Percentiles rank a stretch among this genome's conserved stretches.
Evolutionary conservation across 805 yeast genomes (phyloP).

Genomic region (Lachancea meyersii): DNA sequence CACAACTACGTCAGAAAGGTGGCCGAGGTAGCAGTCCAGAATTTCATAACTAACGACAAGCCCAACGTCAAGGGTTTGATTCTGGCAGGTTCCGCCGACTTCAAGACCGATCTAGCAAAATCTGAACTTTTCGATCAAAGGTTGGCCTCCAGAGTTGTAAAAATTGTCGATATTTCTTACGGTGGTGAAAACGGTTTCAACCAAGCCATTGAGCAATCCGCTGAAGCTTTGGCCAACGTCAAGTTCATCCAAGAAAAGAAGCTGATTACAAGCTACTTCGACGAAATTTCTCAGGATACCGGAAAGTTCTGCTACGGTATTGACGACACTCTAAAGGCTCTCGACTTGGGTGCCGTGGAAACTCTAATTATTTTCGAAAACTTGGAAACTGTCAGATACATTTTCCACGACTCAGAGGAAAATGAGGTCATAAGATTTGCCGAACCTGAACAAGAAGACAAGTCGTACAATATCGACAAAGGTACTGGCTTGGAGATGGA

Average conservation of each 20-base stretch:
- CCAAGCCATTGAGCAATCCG: slow-evolving; percentile 97
- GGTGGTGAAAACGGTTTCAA: slow-evolving; percentile 99
- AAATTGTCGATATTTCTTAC: slow-evolving; percentile 93
- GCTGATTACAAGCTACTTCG: slow-evolving; percentile 84
- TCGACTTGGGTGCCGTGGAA: slow-evolving; percentile 95
- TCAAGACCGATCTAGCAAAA: slow-evolving; percentile 87
- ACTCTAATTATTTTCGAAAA: slow-evolving; percentile 88
- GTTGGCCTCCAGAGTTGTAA: slow-evolving; percentile 77
- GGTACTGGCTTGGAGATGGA: slow-evolving; percentile 91
- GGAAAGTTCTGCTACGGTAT: slow-evolving; percentile 98
- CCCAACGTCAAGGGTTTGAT: slow-evolving; percentile 91
- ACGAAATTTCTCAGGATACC: slow-evolving; percentile 94
- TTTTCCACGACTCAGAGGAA: slow-evolving; percentile 78
- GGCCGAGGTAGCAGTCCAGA: slow-evolving; percentile 96
- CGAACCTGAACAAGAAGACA: slow-evolving; percentile 65
- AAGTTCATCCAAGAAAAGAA: slow-evolving; percentile 98
- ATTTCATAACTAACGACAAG: slow-evolving; percentile 91
- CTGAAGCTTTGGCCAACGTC: slow-evolving; percentile 94
- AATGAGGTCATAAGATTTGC: slow-evolving; percentile 67
- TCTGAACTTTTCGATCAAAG: slow-evolving; percentile 92
- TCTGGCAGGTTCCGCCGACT: slow-evolving; percentile 98
- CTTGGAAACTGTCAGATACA: slow-evolving; percentile 76
- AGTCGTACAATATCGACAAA: slow-evolving; percentile 72
- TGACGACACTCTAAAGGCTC: slow-evolving; percentile 91
- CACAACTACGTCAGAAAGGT: slow-evolving; percentile 98